These are phyloP conservation scores for Diaporthe velutina DNA, from an alignment of 2,329 filamentous ascomycete species.

Conservation along the genomic window DNA sequence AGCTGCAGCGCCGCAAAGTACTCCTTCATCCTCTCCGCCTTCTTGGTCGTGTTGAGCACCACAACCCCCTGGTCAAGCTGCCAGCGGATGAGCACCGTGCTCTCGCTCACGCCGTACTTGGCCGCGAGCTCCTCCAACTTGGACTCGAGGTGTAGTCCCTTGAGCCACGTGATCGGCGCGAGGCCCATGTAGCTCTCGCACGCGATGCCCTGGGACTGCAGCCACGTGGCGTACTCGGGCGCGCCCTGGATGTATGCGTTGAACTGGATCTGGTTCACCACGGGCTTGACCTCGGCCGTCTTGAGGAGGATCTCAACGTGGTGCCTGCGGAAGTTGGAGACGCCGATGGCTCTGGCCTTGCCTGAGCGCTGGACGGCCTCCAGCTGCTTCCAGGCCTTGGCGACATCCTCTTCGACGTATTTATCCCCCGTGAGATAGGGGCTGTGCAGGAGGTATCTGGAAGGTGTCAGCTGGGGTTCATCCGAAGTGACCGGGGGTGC, in stretches of 20 bases:
- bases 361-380: conserved; percentile 61
- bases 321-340: conserved; percentile 69
- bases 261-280: conserved; percentile 57
- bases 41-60: conserved; percentile 44
- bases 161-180: conserved; percentile 42
- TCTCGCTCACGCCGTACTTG: conserved; percentile 41
- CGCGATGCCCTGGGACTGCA: conserved; percentile 40
- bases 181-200: conserved; percentile 33
- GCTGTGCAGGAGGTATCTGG: conserved; percentile 71
- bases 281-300: conserved; percentile 55
- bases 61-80: conserved; percentile 41
- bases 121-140: conserved; percentile 40
- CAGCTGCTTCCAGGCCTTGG: conserved; percentile 71
- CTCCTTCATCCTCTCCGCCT: conserved; percentile 50
- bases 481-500: too few relatives aligned
- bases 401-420: conserved; percentile 65
- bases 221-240: conserved; percentile 25
- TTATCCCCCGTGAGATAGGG: conserved; percentile 63
- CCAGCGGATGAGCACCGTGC: conserved; percentile 44
- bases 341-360: conserved; percentile 71
- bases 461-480: neutral
- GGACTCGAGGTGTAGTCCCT: conserved; percentile 40
- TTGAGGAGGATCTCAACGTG: conserved; percentile 66
- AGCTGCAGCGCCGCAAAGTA: conserved; percentile 47
- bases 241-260: conserved; percentile 61